These are phyloP conservation scores for Pestalotiopsis sp. DNA, from an alignment of 2,329 filamentous ascomycete species.

Conservation along the genomic window DNA sequence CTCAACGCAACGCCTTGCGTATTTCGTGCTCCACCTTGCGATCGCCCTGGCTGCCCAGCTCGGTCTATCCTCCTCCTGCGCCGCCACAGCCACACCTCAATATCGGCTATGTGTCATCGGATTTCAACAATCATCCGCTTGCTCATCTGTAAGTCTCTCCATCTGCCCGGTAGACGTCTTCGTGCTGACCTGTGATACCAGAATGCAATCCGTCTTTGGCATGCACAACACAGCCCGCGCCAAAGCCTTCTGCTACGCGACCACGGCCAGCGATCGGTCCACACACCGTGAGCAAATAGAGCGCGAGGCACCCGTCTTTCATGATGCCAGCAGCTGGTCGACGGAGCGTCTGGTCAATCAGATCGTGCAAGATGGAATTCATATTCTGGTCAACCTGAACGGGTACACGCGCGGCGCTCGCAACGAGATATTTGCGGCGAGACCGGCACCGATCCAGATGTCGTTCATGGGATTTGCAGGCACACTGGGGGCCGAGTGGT, in stretches of 20 bases:
- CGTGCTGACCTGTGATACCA: slow-evolving; percentile 28
- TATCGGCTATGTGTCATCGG: slow-evolving; percentile 94
- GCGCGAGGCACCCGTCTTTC: slow-evolving; percentile 85
- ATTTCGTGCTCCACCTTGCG: slow-evolving; percentile 90
- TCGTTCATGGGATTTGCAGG: slow-evolving; percentile 99
- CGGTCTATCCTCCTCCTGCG: slow-evolving; percentile 81
- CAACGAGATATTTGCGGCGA: slow-evolving; percentile 95
- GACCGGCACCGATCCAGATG: slow-evolving; percentile 96
- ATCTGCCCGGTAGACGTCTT: background rate
- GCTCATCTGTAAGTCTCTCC: slow-evolving; percentile 71
- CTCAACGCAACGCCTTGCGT: slow-evolving; percentile 88
- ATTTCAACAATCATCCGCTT: slow-evolving; percentile 98
- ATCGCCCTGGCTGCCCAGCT: slow-evolving; percentile 80
- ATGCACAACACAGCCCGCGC: slow-evolving; percentile 76
- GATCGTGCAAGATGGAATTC: slow-evolving; percentile 85
- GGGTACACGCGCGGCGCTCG: slow-evolving; percentile 96
- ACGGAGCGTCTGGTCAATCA: slow-evolving; percentile 83
- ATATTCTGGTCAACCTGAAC: slow-evolving; percentile 96
- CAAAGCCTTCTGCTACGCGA: slow-evolving; percentile 93
- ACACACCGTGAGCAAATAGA: slow-evolving; percentile 92
- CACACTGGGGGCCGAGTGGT: slow-evolving; percentile 96
- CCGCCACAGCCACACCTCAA: slow-evolving; percentile 85
- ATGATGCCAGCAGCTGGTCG: slow-evolving; percentile 85
- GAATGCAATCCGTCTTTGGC: slow-evolving; percentile 98
- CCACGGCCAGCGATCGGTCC: slow-evolving; percentile 87